Base-by-base conservation (phyloP, 352 stramenopile species). In the Blastocystis sp. region DNA sequence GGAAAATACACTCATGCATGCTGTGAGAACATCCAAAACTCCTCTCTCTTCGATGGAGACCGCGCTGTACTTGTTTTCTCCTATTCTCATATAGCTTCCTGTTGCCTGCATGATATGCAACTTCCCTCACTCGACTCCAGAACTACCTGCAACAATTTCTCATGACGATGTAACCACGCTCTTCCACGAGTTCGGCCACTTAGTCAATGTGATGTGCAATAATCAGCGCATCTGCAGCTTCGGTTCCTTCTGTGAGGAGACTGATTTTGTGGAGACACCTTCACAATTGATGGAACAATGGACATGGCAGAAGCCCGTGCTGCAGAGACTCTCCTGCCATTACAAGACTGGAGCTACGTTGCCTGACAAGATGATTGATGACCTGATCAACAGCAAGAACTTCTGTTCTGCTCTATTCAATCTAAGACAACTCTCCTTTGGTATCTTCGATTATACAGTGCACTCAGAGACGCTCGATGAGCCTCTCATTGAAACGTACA, bases 31-130 rank as follows among this genome's bases (percentile, higher is more conserved):
- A 91, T 96, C 41, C 93, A 96, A 90, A 94, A 95, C 73, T 91
- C 93, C 45, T 95, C 92, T 79, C 54, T 91, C 5, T 92, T 94
- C 90, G 94, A 94, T 54, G 91, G 90, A 26, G 91, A 87, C 7
- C 59, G 68, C 5, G 20, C 41, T n/a, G 90, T 66, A 89, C 92
- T 50, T 92, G 92, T 34, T 91, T 93, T 90, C 5, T 87, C 11
- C 20, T 37, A 13, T 6, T 87, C n/a, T 59, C 2, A 13, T 66
- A 11, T 90, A 91, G 76, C 89, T 92, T 15, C 63, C 94, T 37
- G 94, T 93, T 29, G 94, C 93, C n/a, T 94, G 93, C 59, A 96
- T 96, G 94, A 93, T 96, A 1, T 94, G 93, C 79, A 97, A 96
- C 92, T 95, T 97, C 88, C 94, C 94, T 59, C 93, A 37, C 90